A percentile compares a stretch with the other conserved stretches of the same genome.
Evolutionary conservation across 192 early-diverging fungal genomes (phyloP).

Genomic region (Radiomyces spectabilis): DNA sequence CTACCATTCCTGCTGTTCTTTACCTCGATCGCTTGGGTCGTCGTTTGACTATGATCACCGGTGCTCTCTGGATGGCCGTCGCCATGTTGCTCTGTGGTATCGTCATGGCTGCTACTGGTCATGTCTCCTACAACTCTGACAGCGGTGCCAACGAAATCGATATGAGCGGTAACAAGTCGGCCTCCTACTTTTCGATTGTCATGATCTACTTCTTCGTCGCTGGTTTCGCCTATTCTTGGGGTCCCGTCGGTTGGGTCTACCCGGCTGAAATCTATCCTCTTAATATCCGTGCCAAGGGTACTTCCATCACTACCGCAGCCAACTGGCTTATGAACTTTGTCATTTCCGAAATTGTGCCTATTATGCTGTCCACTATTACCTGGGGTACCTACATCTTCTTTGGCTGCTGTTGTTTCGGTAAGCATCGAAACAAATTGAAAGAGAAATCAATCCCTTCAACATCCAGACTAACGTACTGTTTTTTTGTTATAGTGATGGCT

Average conservation of each 20-base stretch:
- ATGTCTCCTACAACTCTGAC: conserved; percentile 18
- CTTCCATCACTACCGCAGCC: conserved; percentile 71
- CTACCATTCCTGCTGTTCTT: conserved; percentile 81
- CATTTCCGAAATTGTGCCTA: conserved; percentile 64
- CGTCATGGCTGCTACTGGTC: conserved; percentile 31
- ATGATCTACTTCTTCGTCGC: conserved; percentile 51
- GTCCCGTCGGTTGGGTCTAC: conserved; percentile 87
- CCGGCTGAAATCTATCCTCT: conserved; percentile 89
- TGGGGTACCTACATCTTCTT: conserved; percentile 68
- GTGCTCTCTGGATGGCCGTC: conserved; percentile 57
- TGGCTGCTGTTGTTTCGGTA: conserved; percentile 50
- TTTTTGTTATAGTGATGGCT: no score
- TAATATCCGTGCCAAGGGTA: conserved; percentile 77
- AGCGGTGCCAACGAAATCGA: conserved; percentile 11
- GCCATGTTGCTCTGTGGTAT: conserved; percentile 20
- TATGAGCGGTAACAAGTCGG: conserved; percentile 8
- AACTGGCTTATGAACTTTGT: conserved; percentile 84
- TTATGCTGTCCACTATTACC: conserved; percentile 57
- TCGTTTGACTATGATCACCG: conserved; percentile 62
- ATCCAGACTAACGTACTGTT: no score
- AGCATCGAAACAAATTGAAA: no score
- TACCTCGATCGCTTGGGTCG: conserved; percentile 78
- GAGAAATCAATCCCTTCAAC: no score
- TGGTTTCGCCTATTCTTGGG: conserved; percentile 81
- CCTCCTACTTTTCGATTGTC: conserved; percentile 35